phyloP scores from a whole-genome alignment of 768 basidiomycete species.

The Phylloporus sp. region DNA sequence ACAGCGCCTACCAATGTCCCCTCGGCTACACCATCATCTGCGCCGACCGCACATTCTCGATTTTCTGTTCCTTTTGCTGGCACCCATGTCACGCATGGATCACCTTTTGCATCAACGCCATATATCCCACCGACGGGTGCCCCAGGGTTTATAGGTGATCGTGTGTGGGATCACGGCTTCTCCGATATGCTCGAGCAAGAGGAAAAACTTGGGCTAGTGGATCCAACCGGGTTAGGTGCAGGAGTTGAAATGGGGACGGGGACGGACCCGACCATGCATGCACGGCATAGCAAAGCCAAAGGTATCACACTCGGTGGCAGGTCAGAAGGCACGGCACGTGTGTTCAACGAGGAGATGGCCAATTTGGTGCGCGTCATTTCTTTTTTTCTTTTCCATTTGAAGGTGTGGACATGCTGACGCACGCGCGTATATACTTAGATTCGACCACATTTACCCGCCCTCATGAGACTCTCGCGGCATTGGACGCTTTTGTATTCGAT shows the following conservation, averaged over 20 bases:
- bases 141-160: conserved; percentile 70
- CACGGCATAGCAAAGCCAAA: conserved; percentile 32
- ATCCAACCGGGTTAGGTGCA: conserved; percentile 38
- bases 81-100: conserved; percentile 37
- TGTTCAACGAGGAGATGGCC: conserved; percentile 54
- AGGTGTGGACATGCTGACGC: not conserved
- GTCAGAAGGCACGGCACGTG: conserved; percentile 47
- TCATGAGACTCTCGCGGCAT: conserved; percentile 60
- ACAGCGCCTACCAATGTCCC: not conserved
- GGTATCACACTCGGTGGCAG: conserved; percentile 53
- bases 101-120: conserved; percentile 47
- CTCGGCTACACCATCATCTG: conserved; percentile 8
- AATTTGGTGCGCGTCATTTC: conserved; percentile 47
- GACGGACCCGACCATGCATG: conserved; percentile 5
- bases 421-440: conserved; percentile 41
- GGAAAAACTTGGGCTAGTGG: conserved; percentile 35
- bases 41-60: conserved; percentile 11
- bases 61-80: conserved; percentile 13
- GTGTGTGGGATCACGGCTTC: conserved; percentile 65
- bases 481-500: conserved; percentile 88
- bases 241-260: conserved; percentile 22
- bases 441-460: conserved; percentile 66
- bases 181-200: conserved; percentile 47
- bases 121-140: conserved; percentile 60
- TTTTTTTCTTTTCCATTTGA: too few species aligned